Evolutionary conservation across 768 basidiomycete species (phyloP).

Genomic region (Termitomyces sp.): DNA sequence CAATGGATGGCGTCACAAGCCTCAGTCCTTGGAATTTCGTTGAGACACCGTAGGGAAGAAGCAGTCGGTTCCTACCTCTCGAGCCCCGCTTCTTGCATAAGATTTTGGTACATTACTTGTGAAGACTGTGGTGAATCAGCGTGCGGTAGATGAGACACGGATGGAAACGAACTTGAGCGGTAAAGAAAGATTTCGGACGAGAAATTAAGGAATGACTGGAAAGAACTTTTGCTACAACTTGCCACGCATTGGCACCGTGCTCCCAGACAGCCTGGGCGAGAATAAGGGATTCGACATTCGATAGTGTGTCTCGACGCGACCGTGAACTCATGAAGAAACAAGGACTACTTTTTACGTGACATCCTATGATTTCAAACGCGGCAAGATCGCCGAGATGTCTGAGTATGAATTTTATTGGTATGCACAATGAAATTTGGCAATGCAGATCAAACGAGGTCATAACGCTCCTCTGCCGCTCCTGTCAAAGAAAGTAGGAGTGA

Average conservation of each 20-base stretch:
- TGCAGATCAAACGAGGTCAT: too few species aligned
- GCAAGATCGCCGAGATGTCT: not conserved
- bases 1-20: conserved; percentile 49
- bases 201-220: conserved; percentile 64
- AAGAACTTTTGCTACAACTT: conserved; percentile 57
- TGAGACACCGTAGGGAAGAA: not conserved
- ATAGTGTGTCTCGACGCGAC: conserved; percentile 20
- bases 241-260: conserved; percentile 68
- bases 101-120: conserved; percentile 53
- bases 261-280: conserved; percentile 87
- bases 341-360: too few species aligned
- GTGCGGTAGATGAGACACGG: conserved; percentile 3
- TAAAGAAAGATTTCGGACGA: conserved; percentile 62
- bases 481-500: too few species aligned
- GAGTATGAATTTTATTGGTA: too few species aligned
- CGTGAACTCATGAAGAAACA: conserved; percentile 31
- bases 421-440: too few species aligned
- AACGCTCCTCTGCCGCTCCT: too few species aligned
- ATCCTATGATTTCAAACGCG: too few species aligned
- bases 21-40: conserved; percentile 35
- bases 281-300: conserved; percentile 65
- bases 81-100: conserved; percentile 65
- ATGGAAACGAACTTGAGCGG: conserved; percentile 48
- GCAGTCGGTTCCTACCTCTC: conserved; percentile 44
- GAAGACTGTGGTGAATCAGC: conserved; percentile 47